These are phyloP conservation scores for Phylloporus sp. DNA, from an alignment of 768 basidiomycete genomes.

Conservation along the genomic window DNA sequence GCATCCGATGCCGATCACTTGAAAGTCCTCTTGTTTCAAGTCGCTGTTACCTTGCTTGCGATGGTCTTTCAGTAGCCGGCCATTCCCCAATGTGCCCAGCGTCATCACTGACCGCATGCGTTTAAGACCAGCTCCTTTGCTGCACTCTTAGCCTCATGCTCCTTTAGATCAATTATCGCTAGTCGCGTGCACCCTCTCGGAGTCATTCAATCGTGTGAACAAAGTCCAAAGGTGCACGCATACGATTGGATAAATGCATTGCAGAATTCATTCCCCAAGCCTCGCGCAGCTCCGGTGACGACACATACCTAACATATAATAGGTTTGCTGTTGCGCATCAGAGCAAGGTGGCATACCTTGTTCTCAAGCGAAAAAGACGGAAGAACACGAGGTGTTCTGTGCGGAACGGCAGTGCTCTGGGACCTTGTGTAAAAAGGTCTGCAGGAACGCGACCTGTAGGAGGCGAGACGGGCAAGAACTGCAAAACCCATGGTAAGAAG, in stretches of 20 bases:
- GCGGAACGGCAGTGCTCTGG: constrained; percentile 26
- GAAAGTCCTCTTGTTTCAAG: constrained; percentile 49
- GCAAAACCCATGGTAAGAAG: constrained; percentile 25
- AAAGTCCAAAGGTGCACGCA: not conserved
- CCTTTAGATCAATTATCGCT: constrained; percentile 78
- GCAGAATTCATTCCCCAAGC: constrained; percentile 88
- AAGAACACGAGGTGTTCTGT: constrained; percentile 45
- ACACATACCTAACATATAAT: constrained; percentile 62
- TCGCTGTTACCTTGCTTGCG: constrained; percentile 54
- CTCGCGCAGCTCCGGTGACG: constrained; percentile 90
- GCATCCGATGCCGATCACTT: constrained; percentile 73
- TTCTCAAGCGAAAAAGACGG: constrained; percentile 74
- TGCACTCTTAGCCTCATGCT: constrained; percentile 59
- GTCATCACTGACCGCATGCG: constrained; percentile 43
- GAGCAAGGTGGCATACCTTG: constrained; percentile 45
- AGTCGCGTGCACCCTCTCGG: constrained; percentile 73
- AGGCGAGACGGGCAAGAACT: constrained; percentile 26
- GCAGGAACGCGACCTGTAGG: constrained; percentile 9
- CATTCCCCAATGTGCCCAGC: constrained; percentile 19
- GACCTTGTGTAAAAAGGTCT: constrained; percentile 16
- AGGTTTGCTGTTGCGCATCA: not conserved
- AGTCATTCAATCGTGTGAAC: constrained; percentile 4
- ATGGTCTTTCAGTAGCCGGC: constrained; percentile 26
- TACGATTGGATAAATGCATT: constrained; percentile 85
- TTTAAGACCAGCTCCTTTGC: constrained; percentile 59